Percentiles rank a stretch among this genome's conserved stretches.
These are phyloP conservation scores for Annulohypoxylon truncatum DNA, from an alignment of 2,329 filamentous ascomycete species.

Conservation along the genomic window DNA sequence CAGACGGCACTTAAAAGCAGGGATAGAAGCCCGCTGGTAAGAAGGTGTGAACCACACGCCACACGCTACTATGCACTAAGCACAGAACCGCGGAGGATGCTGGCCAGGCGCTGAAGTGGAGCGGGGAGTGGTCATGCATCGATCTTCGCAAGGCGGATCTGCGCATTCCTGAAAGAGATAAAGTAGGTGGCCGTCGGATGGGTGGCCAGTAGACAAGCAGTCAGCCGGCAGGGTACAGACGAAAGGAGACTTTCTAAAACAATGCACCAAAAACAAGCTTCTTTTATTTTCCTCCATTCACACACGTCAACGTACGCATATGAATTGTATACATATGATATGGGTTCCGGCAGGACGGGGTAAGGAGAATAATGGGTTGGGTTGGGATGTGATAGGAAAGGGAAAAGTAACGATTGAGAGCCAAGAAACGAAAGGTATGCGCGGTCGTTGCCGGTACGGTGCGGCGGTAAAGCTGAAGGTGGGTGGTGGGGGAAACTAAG, in stretches of 20 bases:
- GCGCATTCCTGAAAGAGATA: slow-evolving; percentile 37
- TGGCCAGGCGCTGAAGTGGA: slow-evolving; percentile 28
- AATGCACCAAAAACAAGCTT: slow-evolving; percentile 29
- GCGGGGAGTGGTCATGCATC: slow-evolving; percentile 29
- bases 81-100: not conserved
- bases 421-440: slow-evolving; percentile 23
- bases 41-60: slow-evolving; percentile 2
- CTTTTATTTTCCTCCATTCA: slow-evolving; percentile 16
- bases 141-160: slow-evolving; percentile 39
- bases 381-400: not conserved
- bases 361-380: slow-evolving; percentile 14
- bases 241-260: slow-evolving; percentile 28
- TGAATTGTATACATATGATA: not conserved
- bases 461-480: slow-evolving; percentile 37
- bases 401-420: slow-evolving; percentile 8
- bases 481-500: slow-evolving; percentile 22
- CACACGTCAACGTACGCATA: not conserved
- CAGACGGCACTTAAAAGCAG: slow-evolving; percentile 20
- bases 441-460: slow-evolving; percentile 19
- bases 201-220: slow-evolving; percentile 24
- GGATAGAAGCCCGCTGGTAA: slow-evolving; percentile 14
- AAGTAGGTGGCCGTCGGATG: slow-evolving; percentile 32
- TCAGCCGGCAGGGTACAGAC: slow-evolving; percentile 5
- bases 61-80: not conserved
- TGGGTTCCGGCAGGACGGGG: not conserved